Evolutionary conservation across 805 yeast genomes (phyloP).

Genomic region (Starmerella bombicola): DNA sequence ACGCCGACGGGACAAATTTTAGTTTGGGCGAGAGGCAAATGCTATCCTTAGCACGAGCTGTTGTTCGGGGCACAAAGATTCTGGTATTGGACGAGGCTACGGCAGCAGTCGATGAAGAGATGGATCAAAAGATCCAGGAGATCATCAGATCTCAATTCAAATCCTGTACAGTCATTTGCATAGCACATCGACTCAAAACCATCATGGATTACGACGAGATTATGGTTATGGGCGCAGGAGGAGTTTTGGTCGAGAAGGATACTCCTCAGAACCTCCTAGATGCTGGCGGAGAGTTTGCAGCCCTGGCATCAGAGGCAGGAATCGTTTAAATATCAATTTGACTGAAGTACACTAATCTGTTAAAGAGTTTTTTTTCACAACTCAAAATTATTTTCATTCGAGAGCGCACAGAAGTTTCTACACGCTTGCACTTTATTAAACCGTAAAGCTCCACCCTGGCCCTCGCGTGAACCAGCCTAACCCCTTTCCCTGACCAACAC

Average conservation of each 20-base stretch:
- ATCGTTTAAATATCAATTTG: too few relatives aligned
- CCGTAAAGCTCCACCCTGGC: too few relatives aligned
- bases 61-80: conserved; percentile 48
- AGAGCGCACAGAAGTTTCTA: too few relatives aligned
- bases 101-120: conserved; percentile 59
- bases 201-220: conserved; percentile 47
- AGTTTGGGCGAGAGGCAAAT: conserved; percentile 18
- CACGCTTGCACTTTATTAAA: too few relatives aligned
- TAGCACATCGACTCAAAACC: conserved; percentile 57
- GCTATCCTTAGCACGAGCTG: conserved; percentile 46
- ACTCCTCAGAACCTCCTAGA: conserved; percentile 31
- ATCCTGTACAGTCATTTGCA: conserved; percentile 53
- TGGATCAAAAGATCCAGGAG: conserved; percentile 49
- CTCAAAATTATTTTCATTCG: too few relatives aligned
- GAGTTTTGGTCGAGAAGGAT: conserved; percentile 44
- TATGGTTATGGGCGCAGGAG: conserved; percentile 44
- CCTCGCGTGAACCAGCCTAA: too few relatives aligned
- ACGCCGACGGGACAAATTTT: conserved; percentile 19
- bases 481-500: too few relatives aligned
- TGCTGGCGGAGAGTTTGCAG: conserved; percentile 1
- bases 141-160: conserved; percentile 47
- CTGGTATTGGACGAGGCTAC: conserved; percentile 66
- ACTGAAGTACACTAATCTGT: too few relatives aligned
- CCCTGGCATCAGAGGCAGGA: neutral
- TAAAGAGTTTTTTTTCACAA: too few relatives aligned